A percentile compares a stretch with the other conserved stretches of the same genome.
Evolutionary conservation across 83 land plant genomes (phyloP).

Genomic region (Diphasiastrum complanatum): DNA sequence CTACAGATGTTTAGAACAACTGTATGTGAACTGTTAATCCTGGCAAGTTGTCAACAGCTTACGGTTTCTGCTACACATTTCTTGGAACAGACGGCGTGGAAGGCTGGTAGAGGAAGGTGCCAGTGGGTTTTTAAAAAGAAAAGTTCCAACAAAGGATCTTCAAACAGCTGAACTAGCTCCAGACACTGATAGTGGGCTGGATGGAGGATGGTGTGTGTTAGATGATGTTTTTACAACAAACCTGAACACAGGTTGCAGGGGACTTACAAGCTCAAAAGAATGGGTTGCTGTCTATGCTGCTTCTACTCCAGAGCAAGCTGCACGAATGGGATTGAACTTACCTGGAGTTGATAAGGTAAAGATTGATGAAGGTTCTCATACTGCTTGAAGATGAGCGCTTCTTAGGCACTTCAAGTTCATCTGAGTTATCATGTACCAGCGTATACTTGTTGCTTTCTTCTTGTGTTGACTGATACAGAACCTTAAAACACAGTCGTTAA

Average conservation of each 20-base stretch:
- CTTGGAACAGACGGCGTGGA: constrained; percentile 54
- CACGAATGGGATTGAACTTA: constrained; percentile 68
- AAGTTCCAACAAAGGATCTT: constrained; percentile 2
- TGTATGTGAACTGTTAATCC: neutral
- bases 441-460: neutral
- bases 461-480: neutral
- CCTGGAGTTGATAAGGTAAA: constrained; percentile 86
- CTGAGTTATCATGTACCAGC: neutral
- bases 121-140: constrained; percentile 75
- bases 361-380: neutral
- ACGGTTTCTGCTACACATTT: too few relatives aligned
- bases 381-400: neutral
- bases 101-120: constrained; percentile 89
- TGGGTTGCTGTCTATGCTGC: constrained; percentile 97
- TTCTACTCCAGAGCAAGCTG: constrained; percentile 93
- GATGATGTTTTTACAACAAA: constrained; percentile 43
- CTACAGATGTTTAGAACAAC: neutral
- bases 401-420: neutral
- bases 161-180: constrained; percentile 14
- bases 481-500: neutral
- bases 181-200: constrained; percentile 13
- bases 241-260: constrained; percentile 16
- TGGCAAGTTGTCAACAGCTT: neutral
- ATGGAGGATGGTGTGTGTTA: constrained; percentile 49
- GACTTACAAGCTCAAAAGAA: constrained; percentile 55